Conservation (phyloP, 306 rosid genomes). For the Benincasa hispida region DNA sequence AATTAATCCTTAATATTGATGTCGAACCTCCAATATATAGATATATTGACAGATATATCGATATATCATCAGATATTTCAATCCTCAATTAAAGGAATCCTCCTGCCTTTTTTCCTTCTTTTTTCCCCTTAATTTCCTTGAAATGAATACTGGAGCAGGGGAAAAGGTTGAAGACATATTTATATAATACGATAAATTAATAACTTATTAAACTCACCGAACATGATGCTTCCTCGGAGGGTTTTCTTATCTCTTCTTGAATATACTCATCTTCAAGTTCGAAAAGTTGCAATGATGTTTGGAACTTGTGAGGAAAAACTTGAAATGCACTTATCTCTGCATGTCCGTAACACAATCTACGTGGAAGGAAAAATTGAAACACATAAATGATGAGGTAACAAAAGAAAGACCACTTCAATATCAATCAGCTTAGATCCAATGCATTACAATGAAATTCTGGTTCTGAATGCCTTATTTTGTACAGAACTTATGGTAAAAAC, state of each 20-base stretch:
- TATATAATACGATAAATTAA: neutral
- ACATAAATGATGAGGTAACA: conserved; percentile 9
- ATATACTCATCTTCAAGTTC: conserved; percentile 87
- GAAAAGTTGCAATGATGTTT: conserved; percentile 74
- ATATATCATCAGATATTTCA: too few species aligned
- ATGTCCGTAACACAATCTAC: conserved; percentile 53
- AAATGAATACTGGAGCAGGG: neutral
- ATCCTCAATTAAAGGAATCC: neutral
- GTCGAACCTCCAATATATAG: too few species aligned
- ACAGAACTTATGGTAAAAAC: neutral
- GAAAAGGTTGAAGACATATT: neutral
- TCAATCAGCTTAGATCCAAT: neutral
- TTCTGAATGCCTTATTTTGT: neutral
- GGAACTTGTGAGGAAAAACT: conserved; percentile 76
- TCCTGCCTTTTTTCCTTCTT: neutral
- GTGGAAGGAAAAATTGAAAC: conserved; percentile 12
- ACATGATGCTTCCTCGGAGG: conserved; percentile 48
- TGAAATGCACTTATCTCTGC: conserved; percentile 70
- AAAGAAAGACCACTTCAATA: neutral
- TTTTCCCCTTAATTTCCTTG: neutral
- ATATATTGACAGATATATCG: too few species aligned
- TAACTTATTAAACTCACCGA: conserved; percentile 32
- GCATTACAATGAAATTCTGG: neutral
- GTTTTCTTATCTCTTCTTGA: conserved; percentile 64
- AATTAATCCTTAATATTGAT: too few species aligned